Evolutionary conservation across 176 grass and related monocot species (phyloP).

Genomic region (Oryza meyeriana): DNA sequence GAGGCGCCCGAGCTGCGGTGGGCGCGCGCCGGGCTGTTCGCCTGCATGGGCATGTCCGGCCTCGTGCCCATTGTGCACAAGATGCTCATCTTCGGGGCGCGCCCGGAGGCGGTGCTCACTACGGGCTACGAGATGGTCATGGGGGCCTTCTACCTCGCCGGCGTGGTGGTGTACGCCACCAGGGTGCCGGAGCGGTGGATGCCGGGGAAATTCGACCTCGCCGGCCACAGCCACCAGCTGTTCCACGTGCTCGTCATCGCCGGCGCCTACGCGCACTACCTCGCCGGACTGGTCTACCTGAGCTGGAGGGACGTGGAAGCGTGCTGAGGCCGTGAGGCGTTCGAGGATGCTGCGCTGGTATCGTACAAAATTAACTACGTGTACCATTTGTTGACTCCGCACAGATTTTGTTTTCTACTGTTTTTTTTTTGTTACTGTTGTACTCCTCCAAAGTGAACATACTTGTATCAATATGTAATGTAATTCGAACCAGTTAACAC

Average conservation of each 20-base stretch:
- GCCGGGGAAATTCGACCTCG: slow-evolving; percentile 69
- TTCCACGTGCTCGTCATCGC: slow-evolving; percentile 77
- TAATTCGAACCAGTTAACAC: not conserved
- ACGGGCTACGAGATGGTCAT: slow-evolving; percentile 71
- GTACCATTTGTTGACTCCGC: not conserved
- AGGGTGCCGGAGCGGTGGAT: slow-evolving; percentile 76
- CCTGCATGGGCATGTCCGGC: slow-evolving; percentile 61
- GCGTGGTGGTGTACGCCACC: slow-evolving; percentile 63
- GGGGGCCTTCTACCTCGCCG: slow-evolving; percentile 53
- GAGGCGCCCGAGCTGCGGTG: slow-evolving; percentile 53
- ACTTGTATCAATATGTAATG: not conserved
- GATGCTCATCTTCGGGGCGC: slow-evolving; percentile 46
- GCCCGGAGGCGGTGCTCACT: slow-evolving; percentile 61
- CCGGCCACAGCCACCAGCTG: slow-evolving; percentile 74
- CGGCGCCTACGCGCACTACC: slow-evolving; percentile 71
- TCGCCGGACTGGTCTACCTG: slow-evolving; percentile 60
- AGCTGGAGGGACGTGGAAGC: slow-evolving; percentile 69
- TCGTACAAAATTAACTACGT: slow-evolving; percentile 31
- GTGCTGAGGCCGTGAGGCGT: slow-evolving; percentile 35
- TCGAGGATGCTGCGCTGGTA: not conserved
- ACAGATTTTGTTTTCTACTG: not conserved
- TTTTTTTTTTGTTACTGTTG: not conserved
- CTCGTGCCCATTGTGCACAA: slow-evolving; percentile 81
- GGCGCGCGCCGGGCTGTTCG: slow-evolving; percentile 52
- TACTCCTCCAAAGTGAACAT: slow-evolving; percentile 18